Base-by-base conservation (phyloP, 2,329 filamentous ascomycete genomes). In the Chrysoporthe austroafricana region DNA sequence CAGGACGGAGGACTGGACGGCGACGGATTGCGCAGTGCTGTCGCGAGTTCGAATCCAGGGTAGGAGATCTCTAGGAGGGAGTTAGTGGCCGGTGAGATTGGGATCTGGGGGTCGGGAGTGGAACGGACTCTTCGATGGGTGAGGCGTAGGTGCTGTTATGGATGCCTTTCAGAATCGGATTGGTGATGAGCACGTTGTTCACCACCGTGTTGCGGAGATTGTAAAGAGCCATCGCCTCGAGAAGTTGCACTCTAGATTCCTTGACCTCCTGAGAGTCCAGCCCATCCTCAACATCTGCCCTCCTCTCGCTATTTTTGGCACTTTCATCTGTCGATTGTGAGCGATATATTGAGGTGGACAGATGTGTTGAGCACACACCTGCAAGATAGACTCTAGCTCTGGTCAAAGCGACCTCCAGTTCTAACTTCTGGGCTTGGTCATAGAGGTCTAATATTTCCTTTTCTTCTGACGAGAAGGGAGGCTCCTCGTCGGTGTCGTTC, bases 151-250 rank as follows among this genome's bases (percentile, higher is more conserved):
- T 86, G 56, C 88, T 88, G 69, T 86, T 82, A 76, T 96, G 92
- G 50, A 95, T 88, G 7, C 93, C 90, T 74, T 91, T 92, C 67
- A 96, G 81, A 52, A 92, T 88, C 8, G 93, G 92, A 73, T 93
- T 90, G 66, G 89, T 89, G 72, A 88, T 87, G 71, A 96, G 79
- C 64, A 92, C 88, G 59, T 85, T 88, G 70, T 91, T 88, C 32
- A 90, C 83, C 32, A 92, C 88, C 69, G 88, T 88, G 76, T 90
- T 90, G 70, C 88, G 88, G 66, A 95, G 82, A 52, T 88, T 84
- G 77, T 92, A 92, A 67, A 84, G 84, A 66, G 91, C 89, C 74
- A 89, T 88, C 36, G 91, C 88, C 72, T 93, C 86, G 42, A 95
- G 82, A 32, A 92, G 85, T 62, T 89, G 88, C 64, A 84, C 83